Evolutionary conservation across 2,329 filamentous ascomycete genomes (phyloP).

Genomic region (Shiraia sp.): DNA sequence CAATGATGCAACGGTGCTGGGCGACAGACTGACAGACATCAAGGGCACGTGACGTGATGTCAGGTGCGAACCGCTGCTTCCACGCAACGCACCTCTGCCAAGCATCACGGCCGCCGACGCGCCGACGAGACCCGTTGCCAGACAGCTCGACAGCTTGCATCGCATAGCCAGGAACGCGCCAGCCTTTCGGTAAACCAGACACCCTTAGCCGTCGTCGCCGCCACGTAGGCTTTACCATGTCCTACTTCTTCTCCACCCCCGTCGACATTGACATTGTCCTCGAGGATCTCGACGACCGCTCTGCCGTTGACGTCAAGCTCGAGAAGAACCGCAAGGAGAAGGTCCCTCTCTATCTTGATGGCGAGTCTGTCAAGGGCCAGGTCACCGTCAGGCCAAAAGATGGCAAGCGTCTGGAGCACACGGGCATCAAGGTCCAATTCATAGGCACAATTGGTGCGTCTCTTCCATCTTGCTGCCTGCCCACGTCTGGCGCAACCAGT

Average conservation of each 20-base stretch:
- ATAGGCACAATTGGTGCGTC: conserved; percentile 91
- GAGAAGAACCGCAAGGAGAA: conserved; percentile 98
- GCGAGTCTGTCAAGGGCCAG: conserved; percentile 94
- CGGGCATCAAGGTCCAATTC: conserved; percentile 99
- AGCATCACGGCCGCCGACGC: conserved; percentile 21
- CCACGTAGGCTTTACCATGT: too few relatives aligned
- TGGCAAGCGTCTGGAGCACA: conserved; percentile 96
- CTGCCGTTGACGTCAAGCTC: conserved; percentile 96
- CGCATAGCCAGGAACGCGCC: conserved; percentile 18
- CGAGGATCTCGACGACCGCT: conserved; percentile 89
- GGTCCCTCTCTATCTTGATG: conserved; percentile 95
- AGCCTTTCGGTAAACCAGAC: conserved; percentile 1
- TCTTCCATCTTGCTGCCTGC: background rate
- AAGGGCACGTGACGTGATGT: too few relatives aligned
- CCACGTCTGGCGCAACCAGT: background rate
- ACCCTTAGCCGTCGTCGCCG: too few relatives aligned
- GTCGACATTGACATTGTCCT: conserved; percentile 99
- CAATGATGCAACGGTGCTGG: too few relatives aligned
- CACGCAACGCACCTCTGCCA: too few relatives aligned
- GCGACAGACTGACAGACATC: too few relatives aligned
- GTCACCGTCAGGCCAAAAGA: conserved; percentile 97
- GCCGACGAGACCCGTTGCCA: conserved; percentile 19
- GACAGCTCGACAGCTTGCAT: conserved; percentile 18
- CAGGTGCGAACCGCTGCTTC: too few relatives aligned
- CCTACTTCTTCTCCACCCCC: conserved; percentile 90